phyloP scores from a whole-genome alignment of 2,329 filamentous ascomycete genomes.

The Myriangium duriaei region DNA sequence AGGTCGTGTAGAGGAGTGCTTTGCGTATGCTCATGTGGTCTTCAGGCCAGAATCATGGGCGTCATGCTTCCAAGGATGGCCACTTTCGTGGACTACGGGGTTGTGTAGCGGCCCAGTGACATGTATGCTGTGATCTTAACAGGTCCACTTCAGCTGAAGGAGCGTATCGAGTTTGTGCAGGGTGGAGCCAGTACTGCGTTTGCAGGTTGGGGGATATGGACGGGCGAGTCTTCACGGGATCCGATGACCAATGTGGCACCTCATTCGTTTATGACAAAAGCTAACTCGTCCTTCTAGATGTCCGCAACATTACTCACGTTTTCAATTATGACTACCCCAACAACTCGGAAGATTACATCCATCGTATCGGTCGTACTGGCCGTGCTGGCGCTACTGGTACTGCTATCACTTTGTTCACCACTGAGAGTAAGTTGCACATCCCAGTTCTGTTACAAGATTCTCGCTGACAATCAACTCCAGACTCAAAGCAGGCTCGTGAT shows the following conservation, averaged over 20 bases:
- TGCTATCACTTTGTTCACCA: constrained; percentile 96
- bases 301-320: constrained; percentile 99
- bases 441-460: constrained; percentile 11
- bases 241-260: no score
- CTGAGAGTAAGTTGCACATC: constrained; percentile 69
- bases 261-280: no score
- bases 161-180: constrained; percentile 3
- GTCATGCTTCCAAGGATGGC: constrained; percentile 54
- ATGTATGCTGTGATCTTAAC: constrained; percentile 15
- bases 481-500: constrained; percentile 68
- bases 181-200: background rate
- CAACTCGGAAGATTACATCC: constrained; percentile 62
- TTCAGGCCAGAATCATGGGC: constrained; percentile 4
- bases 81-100: constrained; percentile 43
- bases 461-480: constrained; percentile 22
- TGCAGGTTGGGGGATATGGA: background rate
- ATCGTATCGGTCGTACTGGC: constrained; percentile 56
- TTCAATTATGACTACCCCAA: constrained; percentile 99
- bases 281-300: constrained; percentile 75
- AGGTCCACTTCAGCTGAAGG: constrained; percentile 8
- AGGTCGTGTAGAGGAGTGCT: constrained; percentile 8
- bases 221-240: no score
- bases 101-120: constrained; percentile 36
- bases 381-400: constrained; percentile 79
- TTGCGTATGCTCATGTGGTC: constrained; percentile 6